Evolutionary conservation across 805 yeast species (phyloP).

Genomic region (Ogataea nakhonphanomensis): DNA sequence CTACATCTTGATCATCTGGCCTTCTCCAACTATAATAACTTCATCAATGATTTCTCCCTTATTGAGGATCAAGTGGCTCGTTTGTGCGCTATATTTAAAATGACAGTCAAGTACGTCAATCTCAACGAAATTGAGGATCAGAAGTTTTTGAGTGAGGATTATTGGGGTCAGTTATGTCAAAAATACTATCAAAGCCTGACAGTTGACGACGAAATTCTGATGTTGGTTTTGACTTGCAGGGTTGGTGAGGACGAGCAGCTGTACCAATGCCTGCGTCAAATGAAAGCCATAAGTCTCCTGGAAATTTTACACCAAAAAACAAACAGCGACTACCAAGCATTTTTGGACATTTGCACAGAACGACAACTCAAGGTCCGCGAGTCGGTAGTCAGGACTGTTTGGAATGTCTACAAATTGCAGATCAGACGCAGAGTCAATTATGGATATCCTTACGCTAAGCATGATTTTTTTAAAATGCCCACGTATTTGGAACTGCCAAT

Average conservation of each 20-base stretch:
- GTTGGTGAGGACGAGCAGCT: constrained; percentile 27
- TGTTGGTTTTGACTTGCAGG: constrained; percentile 26
- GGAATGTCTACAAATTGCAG: constrained; percentile 39
- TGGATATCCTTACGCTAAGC: constrained; percentile 35
- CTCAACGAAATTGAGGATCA: constrained; percentile 24
- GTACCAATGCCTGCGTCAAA: constrained; percentile 11
- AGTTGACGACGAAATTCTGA: constrained; percentile 26
- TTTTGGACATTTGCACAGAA: constrained; percentile 28
- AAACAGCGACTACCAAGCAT: constrained; percentile 25
- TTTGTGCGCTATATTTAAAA: constrained; percentile 34
- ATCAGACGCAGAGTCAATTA: constrained; percentile 33
- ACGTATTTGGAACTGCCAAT: constrained; percentile 35
- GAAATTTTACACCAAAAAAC: constrained; percentile 12
- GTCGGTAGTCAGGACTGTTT: constrained; percentile 32
- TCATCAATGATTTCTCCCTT: constrained; percentile 31
- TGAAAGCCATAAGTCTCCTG: constrained; percentile 13
- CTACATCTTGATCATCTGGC: constrained; percentile 37
- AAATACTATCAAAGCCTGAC: constrained; percentile 33
- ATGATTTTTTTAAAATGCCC: constrained; percentile 28
- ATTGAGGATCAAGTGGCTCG: constrained; percentile 29
- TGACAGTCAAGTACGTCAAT: constrained; percentile 33
- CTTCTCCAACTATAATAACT: constrained; percentile 34
- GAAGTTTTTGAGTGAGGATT: constrained; percentile 29
- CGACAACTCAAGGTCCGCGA: constrained; percentile 36
- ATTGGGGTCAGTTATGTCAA: constrained; percentile 37